Evolutionary conservation across 352 stramenopile genomes (phyloP), one percentile per base, ranked within the genome.

Genomic region (Pythium scleroteichum): DNA sequence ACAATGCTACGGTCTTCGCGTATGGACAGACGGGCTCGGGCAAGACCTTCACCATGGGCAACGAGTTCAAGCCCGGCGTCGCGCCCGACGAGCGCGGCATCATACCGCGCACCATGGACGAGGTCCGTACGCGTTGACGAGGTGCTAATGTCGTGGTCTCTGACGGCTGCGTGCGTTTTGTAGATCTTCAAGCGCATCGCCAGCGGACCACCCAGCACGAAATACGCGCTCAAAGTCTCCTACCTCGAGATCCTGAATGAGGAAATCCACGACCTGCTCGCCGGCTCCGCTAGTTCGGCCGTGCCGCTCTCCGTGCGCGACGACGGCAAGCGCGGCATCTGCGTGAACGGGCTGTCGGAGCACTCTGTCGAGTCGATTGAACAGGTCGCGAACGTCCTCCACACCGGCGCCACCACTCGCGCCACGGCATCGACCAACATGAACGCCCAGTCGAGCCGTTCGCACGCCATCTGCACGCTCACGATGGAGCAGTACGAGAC

Each of bases 171-270:
- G 29, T 35, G 29, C 29, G 5, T 35, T 5, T 5, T 29, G 17
- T 13, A 90, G 79, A 64, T 92, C 44, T 92, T 92, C 38, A 23
- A 62, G 7, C 69, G 70, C 7, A 66, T 85, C n/a, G 51, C 66
- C 6, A 16, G 23, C 4, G 65, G 61, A 0, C 19, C 55, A 17
- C 1, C 29, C 2, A 57, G 52, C 24, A 75, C 72, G 22, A 78
- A 75, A 35, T 75, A 73, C 46, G 59, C 80, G 17, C 33, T 90
- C 46, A 88, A 79, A 53, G 38, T 94, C 42, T 91, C 85, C 42
- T 91, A 88, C 42, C 64, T 94, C n/a, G 82, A 92, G 88, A 96
- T 99, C 41, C 95, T 99, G 61, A 99, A 99, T 52, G 97, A 99
- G 83, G 91, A 98, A 64, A 88, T 99, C 51, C 76, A 83, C 13